Percentiles rank a stretch among this genome's conserved stretches.
Conservation (phyloP, 108 stramenopile species). For the Stephanodiscus triporus region DNA sequence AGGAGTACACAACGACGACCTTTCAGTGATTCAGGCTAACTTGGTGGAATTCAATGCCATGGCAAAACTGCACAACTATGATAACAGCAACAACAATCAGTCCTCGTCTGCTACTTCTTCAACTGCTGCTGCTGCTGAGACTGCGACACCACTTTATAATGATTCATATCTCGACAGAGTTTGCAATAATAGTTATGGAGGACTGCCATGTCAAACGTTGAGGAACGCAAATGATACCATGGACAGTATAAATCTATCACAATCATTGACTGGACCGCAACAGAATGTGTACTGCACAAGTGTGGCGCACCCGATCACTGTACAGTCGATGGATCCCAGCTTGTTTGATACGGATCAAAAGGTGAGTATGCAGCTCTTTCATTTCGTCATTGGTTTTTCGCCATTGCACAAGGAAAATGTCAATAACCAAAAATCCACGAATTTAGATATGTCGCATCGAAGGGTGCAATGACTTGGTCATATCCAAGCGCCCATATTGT, state of each 20-base stretch:
- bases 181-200: conserved; percentile 1
- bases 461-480: conserved; percentile 70
- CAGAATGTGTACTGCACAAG: conserved; percentile 40
- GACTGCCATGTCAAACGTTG: neutral
- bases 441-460: conserved; percentile 70
- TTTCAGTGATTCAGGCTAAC: conserved; percentile 32
- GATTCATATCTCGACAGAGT: neutral
- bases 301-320: conserved; percentile 20
- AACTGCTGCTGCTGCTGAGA: neutral
- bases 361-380: conserved; percentile 15
- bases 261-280: conserved; percentile 19
- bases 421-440: neutral
- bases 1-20: conserved; percentile 25
- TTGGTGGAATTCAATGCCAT: conserved; percentile 51
- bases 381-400: neutral
- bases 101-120: conserved; percentile 6
- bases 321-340: conserved; percentile 21
- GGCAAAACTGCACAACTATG: conserved; percentile 33
- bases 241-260: conserved; percentile 6
- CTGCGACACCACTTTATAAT: neutral
- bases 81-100: neutral
- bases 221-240: neutral
- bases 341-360: conserved; percentile 14
- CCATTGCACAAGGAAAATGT: neutral
- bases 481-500: conserved; percentile 80